Evolutionary conservation across 1,284 basidiomycete species (phyloP).

Genomic region (Uromyces viciae-fabae): DNA sequence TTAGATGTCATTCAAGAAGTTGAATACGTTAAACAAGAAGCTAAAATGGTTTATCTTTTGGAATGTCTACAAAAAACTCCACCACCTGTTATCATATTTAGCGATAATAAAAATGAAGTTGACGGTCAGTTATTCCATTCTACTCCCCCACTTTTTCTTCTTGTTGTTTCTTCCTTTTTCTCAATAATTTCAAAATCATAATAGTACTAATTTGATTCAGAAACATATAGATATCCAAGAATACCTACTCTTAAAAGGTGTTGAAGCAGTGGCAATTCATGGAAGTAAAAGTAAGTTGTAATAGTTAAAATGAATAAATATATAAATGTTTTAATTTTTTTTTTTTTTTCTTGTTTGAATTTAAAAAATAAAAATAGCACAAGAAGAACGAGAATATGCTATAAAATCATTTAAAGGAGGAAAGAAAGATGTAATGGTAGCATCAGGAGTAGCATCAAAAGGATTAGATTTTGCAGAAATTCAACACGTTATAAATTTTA

Average conservation of each 20-base stretch:
- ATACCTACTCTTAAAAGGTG: conserved; percentile 89
- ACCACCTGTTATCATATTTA: conserved; percentile 95
- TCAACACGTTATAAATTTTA: conserved; percentile 93
- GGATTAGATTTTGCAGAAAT: conserved; percentile 98
- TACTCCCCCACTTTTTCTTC: neutral
- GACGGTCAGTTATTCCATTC: conserved; percentile 66
- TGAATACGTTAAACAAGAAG: conserved; percentile 98
- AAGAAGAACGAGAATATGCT: conserved; percentile 98
- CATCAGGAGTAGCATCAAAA: conserved; percentile 83
- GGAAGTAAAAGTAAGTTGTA: conserved; percentile 78
- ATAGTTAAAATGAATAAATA: neutral
- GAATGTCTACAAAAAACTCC: conserved; percentile 98
- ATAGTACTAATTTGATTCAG: no score
- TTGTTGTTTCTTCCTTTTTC: neutral
- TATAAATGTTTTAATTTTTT: neutral
- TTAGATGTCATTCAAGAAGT: conserved; percentile 95
- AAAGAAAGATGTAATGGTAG: conserved; percentile 98
- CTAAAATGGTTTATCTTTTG: conserved; percentile 97
- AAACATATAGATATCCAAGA: conserved; percentile 95
- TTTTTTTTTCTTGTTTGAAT: neutral
- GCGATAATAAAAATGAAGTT: conserved; percentile 98
- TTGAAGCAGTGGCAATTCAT: conserved; percentile 98
- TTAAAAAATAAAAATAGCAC: conserved; percentile 68
- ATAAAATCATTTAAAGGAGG: conserved; percentile 96
- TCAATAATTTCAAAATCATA: neutral